Evolutionary conservation across 140 eudicot species (phyloP), one percentile per base, ranked within the genome.

Genomic region (Anethum foeniculum): DNA sequence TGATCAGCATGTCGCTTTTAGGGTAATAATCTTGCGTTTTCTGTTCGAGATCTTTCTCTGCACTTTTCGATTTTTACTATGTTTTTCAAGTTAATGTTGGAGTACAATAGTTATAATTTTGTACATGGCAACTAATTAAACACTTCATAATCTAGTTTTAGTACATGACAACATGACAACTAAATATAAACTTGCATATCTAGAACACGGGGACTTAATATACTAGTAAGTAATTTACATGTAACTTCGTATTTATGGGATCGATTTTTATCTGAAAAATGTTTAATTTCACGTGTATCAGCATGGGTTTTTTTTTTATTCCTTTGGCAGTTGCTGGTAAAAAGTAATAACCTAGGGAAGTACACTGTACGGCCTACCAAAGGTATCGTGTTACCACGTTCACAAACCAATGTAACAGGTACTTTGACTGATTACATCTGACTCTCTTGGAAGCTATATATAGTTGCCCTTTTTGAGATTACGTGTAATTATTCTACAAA

Each of bases 1-100:
- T 36, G 90, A 88, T 72, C 85, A 81, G 71, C 80, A 89, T 88
- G 94, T 93, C 58, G 97, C 96, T 72, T 93, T 93, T 82, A 93
- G 91, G 97, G 94, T 90, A 25, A 14, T 21, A 4, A 19, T 44
- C 47, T 21, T 64, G 5, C 3, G 19, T 2, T 8, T 44, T 30
- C 13, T 30, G 43, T 3, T 30, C 5, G 6, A 10, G 14, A 12
- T 67, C 1, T 67, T 44, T 7, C 1, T 44, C 2, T 10, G 28
- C 18, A 27, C 43, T 39, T 39, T 3, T 39, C 4, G 43, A 39
- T 2, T 39, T 39, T 39, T 62, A n/a, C 12, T 8, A 0, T 1
- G 2, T 44, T 44, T 44, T 7, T 44, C 12, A 7, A 7, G 47
- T 44, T 9, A 9, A 44, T 44, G 7, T 44, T 44, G 47, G 8